These are phyloP conservation scores for Amanita thiersii DNA, from an alignment of 768 basidiomycete species.

Conservation along the genomic window DNA sequence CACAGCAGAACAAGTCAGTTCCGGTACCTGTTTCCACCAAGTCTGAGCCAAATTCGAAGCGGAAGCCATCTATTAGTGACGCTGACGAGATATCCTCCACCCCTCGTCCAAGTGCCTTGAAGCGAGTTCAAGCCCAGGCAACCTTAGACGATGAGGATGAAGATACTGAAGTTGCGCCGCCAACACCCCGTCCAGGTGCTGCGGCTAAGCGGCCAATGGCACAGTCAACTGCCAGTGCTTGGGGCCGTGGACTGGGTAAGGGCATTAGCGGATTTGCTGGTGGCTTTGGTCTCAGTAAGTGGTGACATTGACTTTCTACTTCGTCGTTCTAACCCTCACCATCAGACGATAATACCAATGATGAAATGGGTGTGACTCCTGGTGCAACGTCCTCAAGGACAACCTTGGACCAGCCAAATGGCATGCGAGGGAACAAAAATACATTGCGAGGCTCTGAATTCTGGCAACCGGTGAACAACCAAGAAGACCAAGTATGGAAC, in stretches of 20 bases:
- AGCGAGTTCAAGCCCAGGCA: slow-evolving; percentile 6
- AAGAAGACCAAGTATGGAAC: background rate
- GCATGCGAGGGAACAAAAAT: slow-evolving; percentile 1
- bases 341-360: slow-evolving; percentile 4
- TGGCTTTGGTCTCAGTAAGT: slow-evolving; percentile 1
- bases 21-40: slow-evolving; percentile 2
- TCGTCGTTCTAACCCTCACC: background rate
- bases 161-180: slow-evolving; percentile 1
- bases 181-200: slow-evolving; percentile 5
- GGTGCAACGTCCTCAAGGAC: slow-evolving; percentile 4
- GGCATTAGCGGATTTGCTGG: background rate
- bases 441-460: slow-evolving; percentile 2
- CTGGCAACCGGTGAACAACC: background rate
- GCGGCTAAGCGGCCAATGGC: background rate
- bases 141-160: slow-evolving; percentile 2
- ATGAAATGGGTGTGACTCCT: background rate
- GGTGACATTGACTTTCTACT: no score
- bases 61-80: background rate
- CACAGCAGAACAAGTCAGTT: background rate
- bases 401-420: slow-evolving; percentile 1
- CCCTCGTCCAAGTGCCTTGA: slow-evolving; percentile 4
- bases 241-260: slow-evolving; percentile 1
- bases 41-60: background rate
- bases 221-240: background rate
- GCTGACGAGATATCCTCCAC: slow-evolving; percentile 7